Evolutionary conservation across 208 protist genomes (phyloP), one percentile per base, ranked within the genome.

Genomic region (Wallacemonas rigidus): DNA sequence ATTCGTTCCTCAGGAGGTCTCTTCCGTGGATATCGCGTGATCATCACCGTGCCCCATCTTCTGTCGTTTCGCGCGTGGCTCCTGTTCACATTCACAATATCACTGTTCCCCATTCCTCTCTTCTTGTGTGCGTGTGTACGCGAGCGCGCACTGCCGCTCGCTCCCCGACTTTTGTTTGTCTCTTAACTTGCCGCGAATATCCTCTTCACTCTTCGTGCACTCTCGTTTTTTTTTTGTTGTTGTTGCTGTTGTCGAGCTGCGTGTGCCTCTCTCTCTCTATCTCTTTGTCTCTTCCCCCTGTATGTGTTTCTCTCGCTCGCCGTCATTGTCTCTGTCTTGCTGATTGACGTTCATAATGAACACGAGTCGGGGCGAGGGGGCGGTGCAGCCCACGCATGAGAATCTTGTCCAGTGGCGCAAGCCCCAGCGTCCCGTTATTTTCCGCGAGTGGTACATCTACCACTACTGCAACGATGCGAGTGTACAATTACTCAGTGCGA

Each of bases 401-500:
- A 79, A 47, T 5, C 54, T 85, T 1, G 65, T 79, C 39, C 76
- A 81, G 61, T 79, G 74, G 76, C 41, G 63, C n/a, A 50, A 47
- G 3, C 80, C 78, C 8, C 15, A 54, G 38, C 69, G 73, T 11
- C 50, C 43, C 8, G 67, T 87, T 1, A 44, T 70, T 1, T 90
- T 93, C 71, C 84, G 81, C 6, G 81, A 87, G 8, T 93, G 88
- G 88, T 93, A 93, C 81, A 82, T 84, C 48, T 88, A 71, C 45
- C 71, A 83, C 70, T 88, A 80, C 74, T 93, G 88, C 75, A 88
- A 83, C 55, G 81, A 86, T 38, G 45, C 65, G 61, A 71, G 87
- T 63, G 74, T 93, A 61, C 74, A 47, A 9, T 56, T 73, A 67
- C 73, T 93, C n/a, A 57, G 60, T 15, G 68, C 47, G 55, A 62